These are phyloP conservation scores for Pestalotiopsis sp. DNA, from an alignment of 2,329 filamentous ascomycete genomes.

Conservation along the genomic window DNA sequence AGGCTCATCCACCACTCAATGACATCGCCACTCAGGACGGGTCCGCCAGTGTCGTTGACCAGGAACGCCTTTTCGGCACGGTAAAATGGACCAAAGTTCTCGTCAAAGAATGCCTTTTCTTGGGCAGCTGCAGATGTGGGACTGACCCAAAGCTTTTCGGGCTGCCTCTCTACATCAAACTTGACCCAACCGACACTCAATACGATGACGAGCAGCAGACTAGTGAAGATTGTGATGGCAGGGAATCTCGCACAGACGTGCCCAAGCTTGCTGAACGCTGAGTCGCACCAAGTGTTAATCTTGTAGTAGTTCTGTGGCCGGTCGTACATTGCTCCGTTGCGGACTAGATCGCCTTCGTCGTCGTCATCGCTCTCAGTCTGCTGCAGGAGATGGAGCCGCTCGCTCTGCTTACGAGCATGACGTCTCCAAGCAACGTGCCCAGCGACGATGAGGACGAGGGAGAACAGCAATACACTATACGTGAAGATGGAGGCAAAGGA, in stretches of 20 bases:
- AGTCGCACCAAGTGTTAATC: constrained; percentile 82
- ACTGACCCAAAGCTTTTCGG: constrained; percentile 94
- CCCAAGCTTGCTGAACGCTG: constrained; percentile 78
- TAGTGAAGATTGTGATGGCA: constrained; percentile 76
- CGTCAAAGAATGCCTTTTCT: constrained; percentile 93
- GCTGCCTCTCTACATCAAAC: constrained; percentile 89
- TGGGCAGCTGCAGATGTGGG: constrained; percentile 87
- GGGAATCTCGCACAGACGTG: constrained; percentile 82
- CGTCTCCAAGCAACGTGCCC: constrained; percentile 78
- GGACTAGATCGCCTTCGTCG: constrained; percentile 84
- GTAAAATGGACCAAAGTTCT: constrained; percentile 94
- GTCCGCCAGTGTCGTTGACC: constrained; percentile 80
- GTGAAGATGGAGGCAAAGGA: constrained; percentile 90
- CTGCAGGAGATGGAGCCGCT: constrained; percentile 84
- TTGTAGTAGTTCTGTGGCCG: constrained; percentile 78
- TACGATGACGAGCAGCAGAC: constrained; percentile 74
- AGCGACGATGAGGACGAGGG: constrained; percentile 66
- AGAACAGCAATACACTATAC: constrained; percentile 75
- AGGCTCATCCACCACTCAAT: constrained; percentile 93
- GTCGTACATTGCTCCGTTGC: constrained; percentile 76
- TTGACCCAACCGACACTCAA: constrained; percentile 86
- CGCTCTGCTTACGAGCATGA: constrained; percentile 74
- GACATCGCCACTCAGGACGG: constrained; percentile 86
- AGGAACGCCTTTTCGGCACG: constrained; percentile 91
- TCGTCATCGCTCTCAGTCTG: constrained; percentile 87